Evolutionary conservation across 805 yeast species (phyloP), one percentile per base, ranked within the genome.

Genomic region (Wickerhamiella nectarea): DNA sequence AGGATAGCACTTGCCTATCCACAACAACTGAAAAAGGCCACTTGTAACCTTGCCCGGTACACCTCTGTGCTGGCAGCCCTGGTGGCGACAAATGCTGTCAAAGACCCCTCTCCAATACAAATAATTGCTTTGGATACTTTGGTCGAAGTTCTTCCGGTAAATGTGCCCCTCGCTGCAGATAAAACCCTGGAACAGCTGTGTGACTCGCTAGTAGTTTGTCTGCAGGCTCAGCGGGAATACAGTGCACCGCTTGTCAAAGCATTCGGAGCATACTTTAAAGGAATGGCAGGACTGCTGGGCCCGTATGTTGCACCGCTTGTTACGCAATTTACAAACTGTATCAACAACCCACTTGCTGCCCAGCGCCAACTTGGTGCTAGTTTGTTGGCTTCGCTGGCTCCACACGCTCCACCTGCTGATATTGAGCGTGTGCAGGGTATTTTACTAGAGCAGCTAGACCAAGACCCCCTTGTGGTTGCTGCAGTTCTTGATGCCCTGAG

Each of bases 401-500:
- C 80, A 0, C 24, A 21, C 24, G 78, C 81, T 18, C 15, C n/a
- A 3, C 7, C 14, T 7, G 15, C 11, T 7, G 7, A 10, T n/a
- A 10, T n/a, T 28, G 31, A 10, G 15, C 15, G 31, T 3, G 15
- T 28, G 14, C 31, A 11, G 6, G 31, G 34, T 4, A 78, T 87
- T 12, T 64, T 91, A 26, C 85, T 80, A 58, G 99, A 91, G 59
- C 80, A 91, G 11, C 67, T 91, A 8, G 99, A 91, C 57, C 89
- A 80, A 5, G 85, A 77, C 51, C 98, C 98, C 0, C 95, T 86
- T 42, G 96, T 86, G 2, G 65, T 91, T 37, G 96, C 94, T 0
- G 81, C 95, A 0, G 71, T 89, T 2, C 63, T 91, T 12, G 72
- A 72, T 14, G 94, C 94, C 0, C 61, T 89, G 52, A 64, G 75